phyloP scores from a whole-genome alignment of 148 eudicot genomes.

The Fagopyrum tataricum region DNA sequence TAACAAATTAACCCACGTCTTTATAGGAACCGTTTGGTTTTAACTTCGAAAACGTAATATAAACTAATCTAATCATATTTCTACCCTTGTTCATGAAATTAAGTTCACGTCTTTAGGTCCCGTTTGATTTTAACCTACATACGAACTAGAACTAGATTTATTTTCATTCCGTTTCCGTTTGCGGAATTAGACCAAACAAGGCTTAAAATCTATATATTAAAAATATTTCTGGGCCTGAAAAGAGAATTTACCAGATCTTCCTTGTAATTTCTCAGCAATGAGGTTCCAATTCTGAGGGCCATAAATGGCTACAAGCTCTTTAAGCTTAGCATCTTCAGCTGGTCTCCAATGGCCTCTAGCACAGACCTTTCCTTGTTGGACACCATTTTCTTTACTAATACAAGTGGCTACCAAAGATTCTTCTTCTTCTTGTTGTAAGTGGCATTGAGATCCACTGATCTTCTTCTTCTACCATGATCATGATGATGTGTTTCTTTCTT shows the following conservation, averaged over 20 bases:
- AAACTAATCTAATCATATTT: no score
- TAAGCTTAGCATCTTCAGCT: constrained; percentile 72
- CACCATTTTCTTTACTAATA: background rate
- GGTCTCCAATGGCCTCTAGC: constrained; percentile 93
- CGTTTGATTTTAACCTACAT: no score
- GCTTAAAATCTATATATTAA: no score
- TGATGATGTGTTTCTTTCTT: constrained; percentile 5
- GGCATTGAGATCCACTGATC: constrained; percentile 26
- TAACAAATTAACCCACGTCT: background rate
- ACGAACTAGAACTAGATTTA: no score
- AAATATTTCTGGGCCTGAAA: background rate
- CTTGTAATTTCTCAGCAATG: constrained; percentile 73
- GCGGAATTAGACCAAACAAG: no score
- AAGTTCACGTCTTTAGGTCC: no score
- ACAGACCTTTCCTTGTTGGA: constrained; percentile 35
- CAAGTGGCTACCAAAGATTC: background rate
- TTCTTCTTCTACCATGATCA: constrained; percentile 13
- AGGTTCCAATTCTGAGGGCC: constrained; percentile 95
- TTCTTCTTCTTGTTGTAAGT: constrained; percentile 10
- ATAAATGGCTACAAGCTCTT: constrained; percentile 70
- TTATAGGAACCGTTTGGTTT: no score
- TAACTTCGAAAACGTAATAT: no score
- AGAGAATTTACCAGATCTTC: constrained; percentile 59
- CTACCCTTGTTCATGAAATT: no score
- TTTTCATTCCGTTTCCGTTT: no score